A percentile compares a stretch with the other conserved stretches of the same genome.
Conservation (phyloP, 2,329 filamentous ascomycete genomes). For the Venturia aucupariae region DNA sequence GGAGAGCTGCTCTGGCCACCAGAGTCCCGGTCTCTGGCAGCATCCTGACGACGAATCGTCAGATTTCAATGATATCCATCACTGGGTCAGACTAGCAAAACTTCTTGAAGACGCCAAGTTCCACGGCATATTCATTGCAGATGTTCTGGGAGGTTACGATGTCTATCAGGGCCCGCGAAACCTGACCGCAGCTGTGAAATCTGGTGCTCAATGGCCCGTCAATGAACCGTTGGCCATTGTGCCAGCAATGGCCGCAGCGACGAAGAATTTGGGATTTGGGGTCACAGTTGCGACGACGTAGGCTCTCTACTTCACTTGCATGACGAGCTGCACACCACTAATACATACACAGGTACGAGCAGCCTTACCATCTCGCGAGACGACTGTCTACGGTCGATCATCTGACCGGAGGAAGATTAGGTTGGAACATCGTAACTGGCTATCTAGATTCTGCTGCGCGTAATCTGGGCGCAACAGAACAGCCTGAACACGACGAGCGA, state of each 20-base stretch:
- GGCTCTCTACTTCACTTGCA: not conserved
- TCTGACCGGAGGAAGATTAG: slow-evolving; percentile 49
- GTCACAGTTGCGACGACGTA: slow-evolving; percentile 61
- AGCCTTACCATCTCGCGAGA: slow-evolving; percentile 57
- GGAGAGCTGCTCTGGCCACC: slow-evolving; percentile 30
- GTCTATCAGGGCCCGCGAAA: slow-evolving; percentile 56
- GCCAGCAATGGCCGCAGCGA: slow-evolving; percentile 59
- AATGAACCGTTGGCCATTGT: slow-evolving; percentile 57
- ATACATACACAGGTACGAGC: slow-evolving; percentile 33
- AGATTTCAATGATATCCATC: slow-evolving; percentile 38
- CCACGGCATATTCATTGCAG: slow-evolving; percentile 58
- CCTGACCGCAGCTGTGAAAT: slow-evolving; percentile 49
- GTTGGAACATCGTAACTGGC: slow-evolving; percentile 48
- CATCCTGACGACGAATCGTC: slow-evolving; percentile 56
- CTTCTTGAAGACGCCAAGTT: slow-evolving; percentile 53
- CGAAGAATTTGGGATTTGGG: slow-evolving; percentile 58
- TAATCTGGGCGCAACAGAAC: slow-evolving; percentile 50
- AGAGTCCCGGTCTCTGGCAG: slow-evolving; percentile 50
- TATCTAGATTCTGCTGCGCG: slow-evolving; percentile 58
- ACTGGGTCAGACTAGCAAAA: slow-evolving; percentile 51
- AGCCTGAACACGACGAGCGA: slow-evolving; percentile 55
- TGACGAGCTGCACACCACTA: not conserved
- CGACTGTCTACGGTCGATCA: slow-evolving; percentile 60
- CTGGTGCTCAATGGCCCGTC: slow-evolving; percentile 62
- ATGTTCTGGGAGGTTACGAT: slow-evolving; percentile 60